These are phyloP conservation scores for Knoxdaviesia proteae DNA, from an alignment of 2,329 filamentous ascomycete genomes.

Conservation along the genomic window DNA sequence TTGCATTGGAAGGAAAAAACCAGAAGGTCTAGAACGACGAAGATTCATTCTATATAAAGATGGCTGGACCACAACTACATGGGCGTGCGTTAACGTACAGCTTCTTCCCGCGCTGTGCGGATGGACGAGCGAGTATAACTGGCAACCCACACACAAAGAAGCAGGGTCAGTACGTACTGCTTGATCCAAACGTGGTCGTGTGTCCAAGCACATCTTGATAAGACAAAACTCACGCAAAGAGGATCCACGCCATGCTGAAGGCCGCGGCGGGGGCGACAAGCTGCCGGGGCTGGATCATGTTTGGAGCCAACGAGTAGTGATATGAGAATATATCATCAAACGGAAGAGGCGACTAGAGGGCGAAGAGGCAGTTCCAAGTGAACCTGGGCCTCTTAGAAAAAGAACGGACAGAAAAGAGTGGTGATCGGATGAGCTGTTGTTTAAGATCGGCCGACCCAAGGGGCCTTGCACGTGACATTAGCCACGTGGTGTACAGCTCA, in stretches of 20 bases:
- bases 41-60: not conserved
- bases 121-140: constrained; percentile 22
- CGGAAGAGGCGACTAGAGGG: too few relatives aligned
- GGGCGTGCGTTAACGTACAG: constrained; percentile 8
- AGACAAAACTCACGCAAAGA: constrained; percentile 19
- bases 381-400: too few relatives aligned
- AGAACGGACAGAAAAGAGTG: too few relatives aligned
- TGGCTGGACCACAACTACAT: not conserved
- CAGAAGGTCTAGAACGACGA: constrained; percentile 1
- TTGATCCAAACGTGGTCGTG: constrained; percentile 5
- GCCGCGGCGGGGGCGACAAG: constrained; percentile 28
- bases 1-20: not conserved
- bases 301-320: too few relatives aligned
- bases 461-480: too few relatives aligned
- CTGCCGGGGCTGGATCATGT: not conserved
- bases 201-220: not conserved
- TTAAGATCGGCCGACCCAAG: too few relatives aligned
- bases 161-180: not conserved
- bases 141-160: not conserved
- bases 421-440: too few relatives aligned
- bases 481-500: too few relatives aligned
- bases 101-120: constrained; percentile 15
- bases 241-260: constrained; percentile 30
- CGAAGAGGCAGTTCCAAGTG: too few relatives aligned
- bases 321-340: too few relatives aligned